Evolutionary conservation across 1,284 basidiomycete species (phyloP), one percentile per base, ranked within the genome.

Genomic region (Malassezia globosa): DNA sequence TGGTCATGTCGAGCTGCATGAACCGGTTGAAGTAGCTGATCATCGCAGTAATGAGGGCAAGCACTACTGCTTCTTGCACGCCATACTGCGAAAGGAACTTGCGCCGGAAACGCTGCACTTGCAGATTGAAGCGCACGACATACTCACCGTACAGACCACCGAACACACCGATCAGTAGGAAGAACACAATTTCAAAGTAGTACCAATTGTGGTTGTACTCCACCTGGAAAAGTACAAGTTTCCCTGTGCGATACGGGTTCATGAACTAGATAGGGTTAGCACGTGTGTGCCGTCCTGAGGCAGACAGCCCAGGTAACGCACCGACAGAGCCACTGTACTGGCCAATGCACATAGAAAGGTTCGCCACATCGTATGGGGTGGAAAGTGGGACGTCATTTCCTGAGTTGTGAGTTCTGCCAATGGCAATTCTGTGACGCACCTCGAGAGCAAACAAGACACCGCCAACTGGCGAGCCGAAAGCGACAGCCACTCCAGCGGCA

Each of bases 121-220:
- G 87, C 47, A 96, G 76, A 71, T 97, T 92, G 76, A 94, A 94
- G 72, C 92, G 96, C 71, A 94, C 85, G 31, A 97, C 83, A 64
- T 97, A 86, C 0, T 88, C 90, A 16, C 94, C 94, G 72, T 97
- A 99, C 1, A 96, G 77, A 33, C 94, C 92, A 29, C 94, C 94
- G 71, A 97, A 96, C 56, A 97, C 79, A 4, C 94, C 94, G 37
- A 97, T 80, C 54, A 97, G 79, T 45, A 96, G 78, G 74, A 89
- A 95, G 26, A 90, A 79, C n/a, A 92, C 82, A 46, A 97, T 87
- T 72, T 96, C 94, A 69, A 97, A 97, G 75, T 94, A 96, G 72
- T 97, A 92, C 94, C 94, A 99, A 65, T 92, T 87, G 24, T 90
- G 79, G 70, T 87, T 87, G 73, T 97, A 97, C 5, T 89, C 92